Evolutionary conservation across 192 early-diverging fungal genomes (phyloP), one percentile per base, ranked within the genome.

Genomic region (Thoreauomyces humboldtii): DNA sequence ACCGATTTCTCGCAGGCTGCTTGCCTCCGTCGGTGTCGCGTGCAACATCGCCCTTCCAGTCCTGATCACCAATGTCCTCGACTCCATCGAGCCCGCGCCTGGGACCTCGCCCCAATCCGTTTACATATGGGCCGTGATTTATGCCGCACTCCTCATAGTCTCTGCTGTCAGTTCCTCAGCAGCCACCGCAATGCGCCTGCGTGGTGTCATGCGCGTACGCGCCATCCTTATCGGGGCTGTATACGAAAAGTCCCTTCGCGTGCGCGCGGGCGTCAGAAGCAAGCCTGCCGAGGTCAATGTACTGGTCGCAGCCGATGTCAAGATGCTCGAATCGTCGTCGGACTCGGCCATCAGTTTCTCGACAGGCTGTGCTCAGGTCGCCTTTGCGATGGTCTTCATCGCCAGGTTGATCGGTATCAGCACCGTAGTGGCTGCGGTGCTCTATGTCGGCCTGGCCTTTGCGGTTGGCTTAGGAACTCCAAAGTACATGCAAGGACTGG

Each of bases 211-310:
- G 19, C 19, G 27, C 11, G 19, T 34, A 2, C 32, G 42, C 12
- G 48, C 66, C 12, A 29, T 31, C 6, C 5, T 76, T 6, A 46
- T 53, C 14, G 54, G 42, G 37, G 69, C 69, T 37, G 66, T 76
- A 14, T 76, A 67, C 54, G 42, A 42, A 11, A 76, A 76, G 42
- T 21, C 50, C 24, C 37, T 76, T 14, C 34, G 29, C 4, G 55
- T 76, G 7, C 35, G 32, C 9, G 59, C 70, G 7, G 59, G 65
- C 22, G 60, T 14, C 6, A 7, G 5, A 32, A 37, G 19, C 14
- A 17, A 14, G n/a, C 34, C 55, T 17, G 55, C 34, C 1, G n/a
- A 14, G 19, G 14, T 57, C 55, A 57, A 57, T 36, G 22, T 19
- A 4, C 38, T 57, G 19, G 55, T 37, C 35, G 32, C 25, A 17